A percentile compares a stretch with the other conserved stretches of the same genome.
These are phyloP conservation scores for Haematococcus sp. DNA, from an alignment of 139 green algal genomes.

Conservation along the genomic window DNA sequence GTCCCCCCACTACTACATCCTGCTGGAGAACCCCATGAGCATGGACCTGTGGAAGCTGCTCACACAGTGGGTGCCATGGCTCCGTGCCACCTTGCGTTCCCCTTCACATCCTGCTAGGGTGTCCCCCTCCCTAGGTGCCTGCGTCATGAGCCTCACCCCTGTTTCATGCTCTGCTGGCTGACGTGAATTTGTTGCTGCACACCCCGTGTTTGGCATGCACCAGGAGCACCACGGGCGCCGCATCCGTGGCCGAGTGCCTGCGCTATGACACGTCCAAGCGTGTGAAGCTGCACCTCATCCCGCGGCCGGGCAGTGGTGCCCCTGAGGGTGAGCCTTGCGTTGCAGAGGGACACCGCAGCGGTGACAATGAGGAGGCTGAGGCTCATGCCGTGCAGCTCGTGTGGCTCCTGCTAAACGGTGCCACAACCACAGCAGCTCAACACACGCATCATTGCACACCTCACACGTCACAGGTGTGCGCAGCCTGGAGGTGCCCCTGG, in stretches of 20 bases:
- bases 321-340: neutral
- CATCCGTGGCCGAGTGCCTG: conserved; percentile 56
- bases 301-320: conserved; percentile 18
- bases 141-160: too few species aligned
- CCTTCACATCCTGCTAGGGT: too few species aligned
- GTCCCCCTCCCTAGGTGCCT: too few species aligned
- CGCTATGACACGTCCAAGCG: conserved; percentile 14
- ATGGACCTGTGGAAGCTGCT: conserved; percentile 27
- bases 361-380: neutral
- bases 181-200: neutral
- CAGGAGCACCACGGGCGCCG: conserved; percentile 21
- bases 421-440: neutral
- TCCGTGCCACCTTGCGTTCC: too few species aligned
- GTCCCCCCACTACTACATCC: conserved; percentile 50
- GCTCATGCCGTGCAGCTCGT: neutral
- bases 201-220: conserved; percentile 1
- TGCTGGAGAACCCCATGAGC: conserved; percentile 33
- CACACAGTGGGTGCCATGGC: neutral
- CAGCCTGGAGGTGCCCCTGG: neutral
- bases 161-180: too few species aligned
- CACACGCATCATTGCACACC: neutral
- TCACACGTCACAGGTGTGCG: neutral
- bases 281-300: conserved; percentile 45
- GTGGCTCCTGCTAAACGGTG: neutral
- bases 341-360: neutral